Base-by-base conservation (phyloP, 495 filamentous ascomycete species). In the Cryomyces minteri region DNA sequence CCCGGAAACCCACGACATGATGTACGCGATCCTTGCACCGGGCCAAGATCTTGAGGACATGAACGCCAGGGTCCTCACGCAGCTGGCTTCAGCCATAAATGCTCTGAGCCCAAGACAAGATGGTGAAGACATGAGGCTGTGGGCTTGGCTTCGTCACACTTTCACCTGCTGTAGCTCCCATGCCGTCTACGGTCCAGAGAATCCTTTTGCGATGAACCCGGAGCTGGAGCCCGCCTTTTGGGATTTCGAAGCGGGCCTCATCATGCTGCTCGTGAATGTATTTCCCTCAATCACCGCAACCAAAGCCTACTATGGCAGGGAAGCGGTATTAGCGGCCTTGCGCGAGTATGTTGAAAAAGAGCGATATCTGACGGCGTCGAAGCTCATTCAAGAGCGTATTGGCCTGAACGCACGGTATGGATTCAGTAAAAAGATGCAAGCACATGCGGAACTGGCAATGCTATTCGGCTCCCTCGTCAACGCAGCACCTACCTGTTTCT, bases 181-280 rank as follows among this genome's bases (percentile, higher is more conserved):
- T 5, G 28, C 46, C 28, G 39, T 62, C 29, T 62, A 53, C 39
- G 59, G 59, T 9, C 55, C 55, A 4, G 31, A 53, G 44, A 60
- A 58, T 44, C 53, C 54, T 1, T 54, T 62, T 34, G 43, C 48
- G 1, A 10, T 57, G 12, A n/a, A 62, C 32, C 50, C 58, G 1
- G 18, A 39, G 1, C 39, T 60, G 7, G 43, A 51, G 11, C 39
- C 52, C 8, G 51, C 47, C 6, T 58, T 62, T 44, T 60, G 53
- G 58, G 46, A 45, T 9, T 55, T 57, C 46, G 59, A 60, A 31
- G 40, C 8, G 11, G 47, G 45, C 33, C 34, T 58, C 6, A 40
- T 46, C 4, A 14, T 6, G 11, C 47, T 56, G 7, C 44, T 59
- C 38, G 25, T 49, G 4, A 44, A 46, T 32, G 33, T 58, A 4